A percentile compares a stretch with the other conserved stretches of the same genome.
Evolutionary conservation across 2,329 filamentous ascomycete species (phyloP).

Genomic region (Penicillium sp.): DNA sequence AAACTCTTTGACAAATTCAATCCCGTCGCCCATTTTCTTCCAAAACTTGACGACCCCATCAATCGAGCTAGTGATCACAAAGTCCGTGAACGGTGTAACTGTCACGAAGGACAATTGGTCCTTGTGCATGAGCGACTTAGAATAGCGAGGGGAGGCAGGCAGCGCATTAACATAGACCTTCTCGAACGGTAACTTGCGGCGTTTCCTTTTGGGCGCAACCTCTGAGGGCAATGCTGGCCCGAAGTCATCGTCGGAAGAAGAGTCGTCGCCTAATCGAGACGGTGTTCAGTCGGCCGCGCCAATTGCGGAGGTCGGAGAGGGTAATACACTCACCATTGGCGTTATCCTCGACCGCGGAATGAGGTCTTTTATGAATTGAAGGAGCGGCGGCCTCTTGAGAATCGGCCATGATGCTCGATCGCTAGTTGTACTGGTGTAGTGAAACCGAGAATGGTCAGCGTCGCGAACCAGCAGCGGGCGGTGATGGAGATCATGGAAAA

Average conservation of each 20-base stretch:
- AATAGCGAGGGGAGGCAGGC: slow-evolving; percentile 74
- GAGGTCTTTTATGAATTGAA: slow-evolving; percentile 50
- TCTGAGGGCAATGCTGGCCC: slow-evolving; percentile 82
- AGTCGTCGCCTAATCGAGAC: slow-evolving; percentile 38
- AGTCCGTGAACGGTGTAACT: slow-evolving; percentile 86
- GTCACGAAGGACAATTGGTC: slow-evolving; percentile 85
- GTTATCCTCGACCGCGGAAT: slow-evolving; percentile 50
- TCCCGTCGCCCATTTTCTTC: slow-evolving; percentile 86
- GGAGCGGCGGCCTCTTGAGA: slow-evolving; percentile 20
- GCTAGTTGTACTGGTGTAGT: neutral
- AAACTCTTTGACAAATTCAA: slow-evolving; percentile 99
- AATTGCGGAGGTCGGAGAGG: slow-evolving; percentile 8
- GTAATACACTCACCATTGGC: slow-evolving; percentile 29
- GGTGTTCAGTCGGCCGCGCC: slow-evolving; percentile 12
- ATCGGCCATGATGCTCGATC: slow-evolving; percentile 26
- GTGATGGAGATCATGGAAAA: slow-evolving; percentile 12
- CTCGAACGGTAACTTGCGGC: slow-evolving; percentile 83
- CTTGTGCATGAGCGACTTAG: slow-evolving; percentile 96
- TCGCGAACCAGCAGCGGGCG: too few species aligned
- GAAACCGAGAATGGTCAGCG: slow-evolving; percentile 10
- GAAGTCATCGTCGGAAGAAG: slow-evolving; percentile 78
- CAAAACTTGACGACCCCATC: slow-evolving; percentile 99
- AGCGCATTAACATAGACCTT: slow-evolving; percentile 90
- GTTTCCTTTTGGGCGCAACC: slow-evolving; percentile 79
- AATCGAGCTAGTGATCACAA: slow-evolving; percentile 85